Evolutionary conservation across 331 rosid species (phyloP), one percentile per base, ranked within the genome.

Genomic region (Stylosanthes scabra): DNA sequence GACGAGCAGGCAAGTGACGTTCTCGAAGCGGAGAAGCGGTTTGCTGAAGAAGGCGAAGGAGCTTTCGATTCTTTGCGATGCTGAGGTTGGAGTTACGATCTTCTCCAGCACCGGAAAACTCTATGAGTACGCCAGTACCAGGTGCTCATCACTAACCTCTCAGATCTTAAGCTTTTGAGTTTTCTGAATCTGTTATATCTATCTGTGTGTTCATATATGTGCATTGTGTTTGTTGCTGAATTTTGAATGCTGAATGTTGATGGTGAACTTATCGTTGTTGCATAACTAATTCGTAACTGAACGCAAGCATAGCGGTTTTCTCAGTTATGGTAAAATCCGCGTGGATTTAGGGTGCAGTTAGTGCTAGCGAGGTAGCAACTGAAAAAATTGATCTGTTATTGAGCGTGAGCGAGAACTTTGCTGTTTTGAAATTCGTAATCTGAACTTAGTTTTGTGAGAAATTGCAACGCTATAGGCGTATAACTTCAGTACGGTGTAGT

Each of bases 21-120:
- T 93, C 78, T 93, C 98, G 68, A 93, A 93, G 83, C 80, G 98
- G 45, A 83, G 98, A 79, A 93, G 74, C 29, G 98, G 98, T 34
- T 58, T 93, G 85, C 59, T 93, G 87, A 93, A 93, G 89, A 93
- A 93, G 86, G 98, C 98, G 49, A 91, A 89, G 82, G 98, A 91
- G 69, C 92, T 93, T 11, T 93, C 97, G 66, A 93, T 93, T 80
- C 80, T 93, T 56, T 93, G 98, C 71, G 98, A 93, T 62, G 98
- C 98, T 0, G 98, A 93, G 74, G 97, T 93, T 0, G 98, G 98
- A 83, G 97, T 89, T 14, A 59, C 85, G 71, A 89, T 93, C 84
- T 93, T 90, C 92, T 93, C 98, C 78, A 90, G 97, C 86, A 93
- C 98, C 6, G 82, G 88, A 58, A 93, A 83, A 86, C 98, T 93